phyloP scores from a whole-genome alignment of 2,329 filamentous ascomycete species.

The Zymoseptoria ardabiliae region DNA sequence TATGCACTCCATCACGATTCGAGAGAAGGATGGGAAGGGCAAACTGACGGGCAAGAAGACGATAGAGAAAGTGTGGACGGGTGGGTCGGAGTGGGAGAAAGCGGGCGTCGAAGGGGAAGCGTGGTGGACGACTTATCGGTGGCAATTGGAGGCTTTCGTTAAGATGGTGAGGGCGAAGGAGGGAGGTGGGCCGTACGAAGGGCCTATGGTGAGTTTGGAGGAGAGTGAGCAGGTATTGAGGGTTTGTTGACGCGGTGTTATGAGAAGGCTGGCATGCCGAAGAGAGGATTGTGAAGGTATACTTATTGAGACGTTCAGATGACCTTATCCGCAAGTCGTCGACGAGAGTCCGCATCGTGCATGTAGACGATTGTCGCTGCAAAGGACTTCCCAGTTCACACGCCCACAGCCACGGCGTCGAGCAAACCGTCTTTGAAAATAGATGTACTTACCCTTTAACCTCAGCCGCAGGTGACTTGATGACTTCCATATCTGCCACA shows the following conservation, averaged over 20 bases:
- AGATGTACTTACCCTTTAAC: background rate
- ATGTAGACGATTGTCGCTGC: background rate
- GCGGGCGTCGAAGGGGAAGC: constrained; percentile 13
- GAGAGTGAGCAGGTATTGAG: constrained; percentile 33
- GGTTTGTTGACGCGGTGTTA: constrained; percentile 32
- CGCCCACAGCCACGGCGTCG: background rate
- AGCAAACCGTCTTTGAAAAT: background rate
- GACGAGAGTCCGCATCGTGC: background rate
- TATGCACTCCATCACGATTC: constrained; percentile 7
- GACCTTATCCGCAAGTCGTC: background rate
- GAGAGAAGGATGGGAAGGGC: constrained; percentile 4
- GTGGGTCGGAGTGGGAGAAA: constrained; percentile 8
- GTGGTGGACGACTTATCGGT: constrained; percentile 32
- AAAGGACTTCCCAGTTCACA: background rate
- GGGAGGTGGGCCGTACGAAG: constrained; percentile 9
- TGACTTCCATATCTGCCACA: background rate
- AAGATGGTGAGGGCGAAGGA: constrained; percentile 26
- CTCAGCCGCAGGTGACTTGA: background rate
- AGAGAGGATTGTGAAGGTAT: background rate
- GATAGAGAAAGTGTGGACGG: constrained; percentile 4
- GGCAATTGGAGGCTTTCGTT: constrained; percentile 33
- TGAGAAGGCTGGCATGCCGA: constrained; percentile 23
- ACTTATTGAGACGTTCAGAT: background rate
- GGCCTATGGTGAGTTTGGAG: constrained; percentile 25
- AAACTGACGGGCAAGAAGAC: constrained; percentile 4